Evolutionary conservation across 768 basidiomycete species (phyloP), one percentile per base, ranked within the genome.

Genomic region (Collybiopsis confluens): DNA sequence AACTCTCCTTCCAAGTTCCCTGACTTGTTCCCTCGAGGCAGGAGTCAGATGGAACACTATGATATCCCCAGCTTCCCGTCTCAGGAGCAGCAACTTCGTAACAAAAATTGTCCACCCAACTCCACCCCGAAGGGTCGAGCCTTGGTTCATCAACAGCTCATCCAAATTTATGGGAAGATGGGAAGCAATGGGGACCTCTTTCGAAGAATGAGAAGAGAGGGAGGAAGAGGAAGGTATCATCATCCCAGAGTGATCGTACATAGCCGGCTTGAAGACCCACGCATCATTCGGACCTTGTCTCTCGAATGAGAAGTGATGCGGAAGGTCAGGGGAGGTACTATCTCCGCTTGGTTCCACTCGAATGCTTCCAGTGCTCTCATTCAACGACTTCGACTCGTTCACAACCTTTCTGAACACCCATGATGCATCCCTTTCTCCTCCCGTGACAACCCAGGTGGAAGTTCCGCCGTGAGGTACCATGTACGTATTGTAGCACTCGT

Each of bases 361-460:
- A 33, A 5, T 33, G 6, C 13, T 33, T 13, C 30, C 13, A 13
- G 5, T 33, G 13, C 13, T 13, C 30, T 13, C 13, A 33, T 13
- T 33, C 30, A 5, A 33, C 5, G 30, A 13, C 30, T 33, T 13
- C 30, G 30, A 5, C 30, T 33, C 13, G 6, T 13, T 33, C 30
- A 33, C 23, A 20, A n/a, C 45, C 26, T 45, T 45, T 27, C 27
- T 45, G 27, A 45, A 45, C 28, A 45, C 45, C 45, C 45, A 45
- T 27, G 45, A 45, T 8, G 45, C 45, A 11, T 45, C 45, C 16
- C 45, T 45, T 20, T 45, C 26, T 15, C 45, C 45, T 45, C 45
- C 45, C 4, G 45, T 28, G 11, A 45, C 45, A 28, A 45, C 15
- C 45, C 45, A 45, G 16, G 24, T 45, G 16, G 27, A 13, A 2